A percentile compares a stretch with the other conserved stretches of the same genome.
Evolutionary conservation across 306 rosid species (phyloP).

Genomic region (Trichosanthes cucumerina): DNA sequence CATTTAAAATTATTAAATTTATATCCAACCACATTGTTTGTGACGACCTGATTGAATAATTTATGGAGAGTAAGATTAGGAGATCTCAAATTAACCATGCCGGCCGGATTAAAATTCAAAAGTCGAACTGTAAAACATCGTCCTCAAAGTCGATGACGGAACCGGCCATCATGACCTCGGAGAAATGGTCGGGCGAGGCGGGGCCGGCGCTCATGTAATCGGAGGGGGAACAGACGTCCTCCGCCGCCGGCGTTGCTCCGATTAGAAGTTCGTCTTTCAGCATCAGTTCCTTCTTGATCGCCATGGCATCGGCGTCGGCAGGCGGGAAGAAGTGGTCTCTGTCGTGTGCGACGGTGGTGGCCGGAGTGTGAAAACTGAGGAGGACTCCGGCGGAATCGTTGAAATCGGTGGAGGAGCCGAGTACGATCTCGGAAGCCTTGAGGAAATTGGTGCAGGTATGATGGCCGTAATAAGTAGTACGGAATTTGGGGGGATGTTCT

Average conservation of each 20-base stretch:
- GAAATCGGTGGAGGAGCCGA: slow-evolving; percentile 26
- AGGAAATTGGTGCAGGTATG: slow-evolving; percentile 42
- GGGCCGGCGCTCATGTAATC: background rate
- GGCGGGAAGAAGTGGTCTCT: background rate
- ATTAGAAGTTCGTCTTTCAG: background rate
- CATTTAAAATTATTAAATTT: too few relatives aligned
- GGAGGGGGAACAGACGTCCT: background rate
- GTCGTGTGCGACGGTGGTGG: background rate
- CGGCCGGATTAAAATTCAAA: background rate
- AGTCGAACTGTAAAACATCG: background rate
- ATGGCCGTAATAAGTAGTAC: slow-evolving; percentile 38
- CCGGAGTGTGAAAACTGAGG: slow-evolving; percentile 34
- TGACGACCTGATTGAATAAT: too few relatives aligned
- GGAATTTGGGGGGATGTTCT: slow-evolving; percentile 33
- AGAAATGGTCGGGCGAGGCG: background rate
- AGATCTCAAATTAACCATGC: too few relatives aligned
- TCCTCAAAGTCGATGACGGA: background rate
- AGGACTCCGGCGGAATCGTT: slow-evolving; percentile 7
- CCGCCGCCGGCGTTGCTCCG: background rate
- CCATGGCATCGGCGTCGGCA: background rate
- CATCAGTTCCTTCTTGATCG: background rate
- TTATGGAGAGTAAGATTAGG: too few relatives aligned
- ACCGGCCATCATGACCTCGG: background rate
- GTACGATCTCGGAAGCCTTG: slow-evolving; percentile 29
- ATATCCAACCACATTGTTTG: too few relatives aligned